phyloP scores from a whole-genome alignment of 1,139 yeast species.

The Candida albicans region DNA sequence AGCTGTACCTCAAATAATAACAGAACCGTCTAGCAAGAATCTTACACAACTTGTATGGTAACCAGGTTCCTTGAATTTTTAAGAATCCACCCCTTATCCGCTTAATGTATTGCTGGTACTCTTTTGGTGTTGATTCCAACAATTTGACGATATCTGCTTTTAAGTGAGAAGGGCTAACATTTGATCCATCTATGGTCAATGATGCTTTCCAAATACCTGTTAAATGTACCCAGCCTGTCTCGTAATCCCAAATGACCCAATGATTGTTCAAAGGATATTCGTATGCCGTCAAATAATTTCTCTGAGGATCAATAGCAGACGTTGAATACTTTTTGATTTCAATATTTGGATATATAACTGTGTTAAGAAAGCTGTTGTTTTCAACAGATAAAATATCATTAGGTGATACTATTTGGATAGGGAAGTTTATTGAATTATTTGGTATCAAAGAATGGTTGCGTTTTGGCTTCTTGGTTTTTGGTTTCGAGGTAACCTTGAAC shows the following conservation, averaged over 20 bases:
- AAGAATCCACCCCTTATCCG: conserved; percentile 89
- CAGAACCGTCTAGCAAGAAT: conserved; percentile 74
- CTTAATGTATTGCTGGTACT: conserved; percentile 60
- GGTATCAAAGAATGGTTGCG: conserved; percentile 6
- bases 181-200: conserved; percentile 23
- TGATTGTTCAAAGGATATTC: conserved; percentile 66
- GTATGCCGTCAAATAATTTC: conserved; percentile 70
- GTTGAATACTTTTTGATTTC: conserved; percentile 70
- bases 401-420: conserved; percentile 6
- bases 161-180: conserved; percentile 29
- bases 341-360: conserved; percentile 31
- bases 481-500: not conserved
- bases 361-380: conserved; percentile 6
- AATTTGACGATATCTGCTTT: conserved; percentile 78
- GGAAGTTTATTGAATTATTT: conserved; percentile 12
- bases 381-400: conserved; percentile 4
- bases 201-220: conserved; percentile 91
- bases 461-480: conserved; percentile 3
- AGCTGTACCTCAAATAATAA: conserved; percentile 70
- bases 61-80: conserved; percentile 95
- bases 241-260: conserved; percentile 87
- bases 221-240: conserved; percentile 83
- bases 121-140: conserved; percentile 70
- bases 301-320: conserved; percentile 55
- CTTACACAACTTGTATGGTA: conserved; percentile 70